These are phyloP conservation scores for Dendrobium chrysotoxum DNA, from an alignment of 106 monocot species.

Conservation along the genomic window DNA sequence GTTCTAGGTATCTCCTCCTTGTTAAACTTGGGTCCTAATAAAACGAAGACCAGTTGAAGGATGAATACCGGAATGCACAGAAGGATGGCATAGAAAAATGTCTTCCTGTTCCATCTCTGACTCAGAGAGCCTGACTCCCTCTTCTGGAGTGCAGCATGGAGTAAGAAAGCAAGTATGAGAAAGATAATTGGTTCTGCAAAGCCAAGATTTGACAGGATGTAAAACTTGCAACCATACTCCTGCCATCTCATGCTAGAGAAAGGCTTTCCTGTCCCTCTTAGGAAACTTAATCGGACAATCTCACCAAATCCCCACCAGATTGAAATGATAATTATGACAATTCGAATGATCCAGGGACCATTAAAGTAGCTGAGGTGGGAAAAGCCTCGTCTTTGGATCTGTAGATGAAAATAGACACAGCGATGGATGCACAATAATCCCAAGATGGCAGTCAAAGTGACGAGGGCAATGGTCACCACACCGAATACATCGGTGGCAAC, in stretches of 20 bases:
- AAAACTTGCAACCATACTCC: constrained; percentile 50
- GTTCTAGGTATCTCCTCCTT: constrained; percentile 10
- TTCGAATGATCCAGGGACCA: constrained; percentile 52
- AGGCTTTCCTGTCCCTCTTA: constrained; percentile 31
- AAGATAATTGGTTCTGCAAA: constrained; percentile 68
- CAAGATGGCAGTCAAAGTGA: constrained; percentile 25
- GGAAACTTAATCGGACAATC: constrained; percentile 34
- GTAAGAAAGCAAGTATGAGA: constrained; percentile 46
- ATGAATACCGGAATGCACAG: constrained; percentile 45
- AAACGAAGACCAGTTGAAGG: constrained; percentile 36
- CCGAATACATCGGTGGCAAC: constrained; percentile 51
- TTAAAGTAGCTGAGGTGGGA: constrained; percentile 50
- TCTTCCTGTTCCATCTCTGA: constrained; percentile 49
- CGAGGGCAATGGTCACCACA: constrained; percentile 45
- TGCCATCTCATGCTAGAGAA: constrained; percentile 39
- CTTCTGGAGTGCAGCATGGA: constrained; percentile 46
- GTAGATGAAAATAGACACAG: constrained; percentile 40
- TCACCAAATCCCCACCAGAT: constrained; percentile 64
- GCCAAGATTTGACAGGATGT: constrained; percentile 63
- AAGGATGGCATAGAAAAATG: constrained; percentile 19
- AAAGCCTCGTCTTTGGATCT: constrained; percentile 28
- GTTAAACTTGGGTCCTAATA: constrained; percentile 37
- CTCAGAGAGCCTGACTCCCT: constrained; percentile 42
- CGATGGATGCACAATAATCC: constrained; percentile 46
- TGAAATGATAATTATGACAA: constrained; percentile 37